Percentiles rank a stretch among this genome's conserved stretches.
Conservation (phyloP, 208 protist species). For the Leishmania gerbilli region DNA sequence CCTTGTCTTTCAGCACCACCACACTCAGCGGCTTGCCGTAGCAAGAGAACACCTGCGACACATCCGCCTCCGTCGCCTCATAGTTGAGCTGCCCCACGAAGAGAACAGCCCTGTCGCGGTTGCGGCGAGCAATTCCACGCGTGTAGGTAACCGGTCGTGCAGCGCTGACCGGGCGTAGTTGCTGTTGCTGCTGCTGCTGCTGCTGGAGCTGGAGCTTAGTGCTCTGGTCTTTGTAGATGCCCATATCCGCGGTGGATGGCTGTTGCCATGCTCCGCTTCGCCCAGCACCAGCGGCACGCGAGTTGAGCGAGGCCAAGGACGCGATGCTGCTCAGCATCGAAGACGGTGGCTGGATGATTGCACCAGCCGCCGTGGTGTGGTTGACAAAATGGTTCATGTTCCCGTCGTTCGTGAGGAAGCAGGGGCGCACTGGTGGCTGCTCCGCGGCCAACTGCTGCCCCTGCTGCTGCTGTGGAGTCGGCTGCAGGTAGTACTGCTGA, state of each 20-base stretch:
- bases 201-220: background rate
- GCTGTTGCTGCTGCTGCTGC: background rate
- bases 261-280: background rate
- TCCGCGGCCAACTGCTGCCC: background rate
- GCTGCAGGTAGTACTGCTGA: background rate
- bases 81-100: conserved; percentile 80
- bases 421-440: background rate
- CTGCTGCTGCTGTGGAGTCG: background rate
- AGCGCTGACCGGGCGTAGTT: background rate
- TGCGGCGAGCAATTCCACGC: conserved; percentile 31
- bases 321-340: background rate
- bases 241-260: background rate
- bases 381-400: background rate
- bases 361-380: too few species aligned
- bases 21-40: conserved; percentile 72
- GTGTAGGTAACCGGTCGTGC: background rate
- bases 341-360: background rate
- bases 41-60: conserved; percentile 65
- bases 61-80: conserved; percentile 62
- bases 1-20: conserved; percentile 61
- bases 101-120: conserved; percentile 39
- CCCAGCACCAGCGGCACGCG: background rate
- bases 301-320: background rate
- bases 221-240: background rate
- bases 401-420: background rate